These are phyloP conservation scores for Cucurbita moschata DNA, from an alignment of 306 rosid genomes.

Conservation along the genomic window DNA sequence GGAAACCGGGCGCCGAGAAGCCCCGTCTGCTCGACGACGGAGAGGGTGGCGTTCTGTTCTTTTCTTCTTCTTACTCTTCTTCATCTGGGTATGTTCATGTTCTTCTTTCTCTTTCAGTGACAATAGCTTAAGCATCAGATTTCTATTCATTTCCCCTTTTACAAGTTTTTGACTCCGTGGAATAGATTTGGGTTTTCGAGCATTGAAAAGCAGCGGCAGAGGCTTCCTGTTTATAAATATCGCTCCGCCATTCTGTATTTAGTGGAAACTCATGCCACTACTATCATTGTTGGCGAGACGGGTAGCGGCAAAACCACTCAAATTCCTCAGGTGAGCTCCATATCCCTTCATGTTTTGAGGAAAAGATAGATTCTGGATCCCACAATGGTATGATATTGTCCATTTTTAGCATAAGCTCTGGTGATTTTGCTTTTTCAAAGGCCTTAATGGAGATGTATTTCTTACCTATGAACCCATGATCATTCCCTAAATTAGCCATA, in stretches of 20 bases:
- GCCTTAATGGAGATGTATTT: too few species aligned
- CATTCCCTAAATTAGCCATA: too few species aligned
- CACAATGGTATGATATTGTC: too few species aligned
- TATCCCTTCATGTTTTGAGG: neutral
- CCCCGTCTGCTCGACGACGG: conserved; percentile 81
- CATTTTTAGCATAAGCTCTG: too few species aligned
- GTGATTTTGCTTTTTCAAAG: too few species aligned
- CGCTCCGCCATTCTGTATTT: conserved; percentile 68
- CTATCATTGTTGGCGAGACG: conserved; percentile 84
- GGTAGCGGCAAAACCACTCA: conserved; percentile 96
- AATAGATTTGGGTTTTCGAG: conserved; percentile 38
- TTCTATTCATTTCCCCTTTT: conserved; percentile 5
- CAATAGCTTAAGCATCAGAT: neutral
- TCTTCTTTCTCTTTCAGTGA: conserved; percentile 1
- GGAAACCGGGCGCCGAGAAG: conserved; percentile 90
- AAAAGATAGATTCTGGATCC: too few species aligned
- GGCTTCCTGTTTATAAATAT: conserved; percentile 77
- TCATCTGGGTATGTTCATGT: conserved; percentile 22
- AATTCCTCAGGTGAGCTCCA: conserved; percentile 66
- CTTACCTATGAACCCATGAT: too few species aligned
- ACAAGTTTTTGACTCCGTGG: neutral
- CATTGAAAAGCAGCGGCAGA: conserved; percentile 72
- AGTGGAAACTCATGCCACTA: conserved; percentile 74
- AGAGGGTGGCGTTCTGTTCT: conserved; percentile 87
- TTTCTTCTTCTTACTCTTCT: conserved; percentile 25